These are phyloP conservation scores for Begonia peltatifolia DNA, from an alignment of 306 rosid genomes.

Conservation along the genomic window DNA sequence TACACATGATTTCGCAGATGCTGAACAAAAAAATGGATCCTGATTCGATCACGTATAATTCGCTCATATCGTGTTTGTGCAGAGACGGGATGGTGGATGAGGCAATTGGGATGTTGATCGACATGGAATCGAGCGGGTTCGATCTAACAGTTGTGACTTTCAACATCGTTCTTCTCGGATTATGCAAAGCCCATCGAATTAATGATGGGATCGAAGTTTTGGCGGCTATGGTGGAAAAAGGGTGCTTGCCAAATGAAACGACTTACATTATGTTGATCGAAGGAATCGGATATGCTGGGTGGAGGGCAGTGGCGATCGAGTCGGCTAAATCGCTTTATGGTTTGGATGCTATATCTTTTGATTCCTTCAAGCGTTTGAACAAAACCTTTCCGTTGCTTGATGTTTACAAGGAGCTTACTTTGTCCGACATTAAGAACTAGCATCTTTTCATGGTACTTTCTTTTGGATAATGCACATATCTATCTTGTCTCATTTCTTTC, in stretches of 20 bases:
- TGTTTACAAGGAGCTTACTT: conserved; percentile 41
- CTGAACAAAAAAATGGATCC: conserved; percentile 42
- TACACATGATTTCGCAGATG: conserved; percentile 62
- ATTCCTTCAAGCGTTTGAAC: conserved; percentile 42
- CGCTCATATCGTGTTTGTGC: conserved; percentile 71
- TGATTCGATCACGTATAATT: conserved; percentile 61
- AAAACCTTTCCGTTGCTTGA: conserved; percentile 55
- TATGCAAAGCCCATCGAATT: conserved; percentile 53
- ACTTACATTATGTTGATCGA: conserved; percentile 47
- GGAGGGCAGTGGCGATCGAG: conserved; percentile 60
- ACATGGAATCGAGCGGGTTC: conserved; percentile 41
- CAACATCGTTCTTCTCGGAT: conserved; percentile 61
- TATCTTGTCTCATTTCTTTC: no score
- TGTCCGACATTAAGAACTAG: conserved; percentile 34
- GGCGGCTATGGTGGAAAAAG: conserved; percentile 46
- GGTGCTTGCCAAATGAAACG: conserved; percentile 59
- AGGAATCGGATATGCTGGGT: conserved; percentile 78
- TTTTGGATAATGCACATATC: no score
- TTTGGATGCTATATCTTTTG: conserved; percentile 34
- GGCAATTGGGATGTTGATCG: conserved; percentile 66
- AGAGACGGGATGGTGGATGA: conserved; percentile 76
- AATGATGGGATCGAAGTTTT: conserved; percentile 55
- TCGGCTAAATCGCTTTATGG: conserved; percentile 43
- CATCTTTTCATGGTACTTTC: no score
- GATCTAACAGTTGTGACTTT: conserved; percentile 53